Conservation (phyloP, 176 grass and related monocot species). For the Miscanthus lutarioriparius region DNA sequence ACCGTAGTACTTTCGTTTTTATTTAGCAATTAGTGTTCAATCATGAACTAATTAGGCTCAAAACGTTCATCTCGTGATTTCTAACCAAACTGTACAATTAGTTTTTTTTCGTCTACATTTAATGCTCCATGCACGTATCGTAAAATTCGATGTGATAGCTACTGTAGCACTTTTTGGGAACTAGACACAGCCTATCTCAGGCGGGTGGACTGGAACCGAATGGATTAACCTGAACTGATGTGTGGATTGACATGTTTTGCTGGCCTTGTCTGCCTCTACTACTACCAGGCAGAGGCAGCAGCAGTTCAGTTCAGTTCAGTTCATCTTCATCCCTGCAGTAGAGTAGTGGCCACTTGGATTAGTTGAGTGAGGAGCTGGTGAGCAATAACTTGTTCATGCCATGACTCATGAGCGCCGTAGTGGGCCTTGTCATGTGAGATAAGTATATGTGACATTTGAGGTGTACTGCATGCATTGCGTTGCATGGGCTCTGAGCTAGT, state of each 20-base stretch:
- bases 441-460: constrained; percentile 44
- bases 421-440: constrained; percentile 22
- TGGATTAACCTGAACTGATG: background rate
- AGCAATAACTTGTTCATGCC: constrained; percentile 36
- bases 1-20: too few relatives aligned
- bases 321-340: background rate
- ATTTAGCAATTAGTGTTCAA: too few relatives aligned
- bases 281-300: background rate
- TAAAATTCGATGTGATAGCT: too few relatives aligned
- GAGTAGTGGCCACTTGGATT: constrained; percentile 12
- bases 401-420: background rate
- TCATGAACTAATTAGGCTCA: too few relatives aligned
- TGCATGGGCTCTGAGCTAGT: constrained; percentile 25
- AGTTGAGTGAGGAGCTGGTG: constrained; percentile 21
- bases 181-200: too few relatives aligned
- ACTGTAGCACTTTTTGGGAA: too few relatives aligned
- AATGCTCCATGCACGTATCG: too few relatives aligned
- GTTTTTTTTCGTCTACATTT: too few relatives aligned
- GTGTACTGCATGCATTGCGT: background rate
- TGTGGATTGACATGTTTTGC: background rate
- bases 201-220: background rate
- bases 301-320: background rate
- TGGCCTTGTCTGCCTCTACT: background rate
- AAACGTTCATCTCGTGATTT: too few relatives aligned
- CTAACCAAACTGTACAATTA: too few relatives aligned